Conservation (phyloP, 768 basidiomycete genomes). For the Solioccasus polychromus region DNA sequence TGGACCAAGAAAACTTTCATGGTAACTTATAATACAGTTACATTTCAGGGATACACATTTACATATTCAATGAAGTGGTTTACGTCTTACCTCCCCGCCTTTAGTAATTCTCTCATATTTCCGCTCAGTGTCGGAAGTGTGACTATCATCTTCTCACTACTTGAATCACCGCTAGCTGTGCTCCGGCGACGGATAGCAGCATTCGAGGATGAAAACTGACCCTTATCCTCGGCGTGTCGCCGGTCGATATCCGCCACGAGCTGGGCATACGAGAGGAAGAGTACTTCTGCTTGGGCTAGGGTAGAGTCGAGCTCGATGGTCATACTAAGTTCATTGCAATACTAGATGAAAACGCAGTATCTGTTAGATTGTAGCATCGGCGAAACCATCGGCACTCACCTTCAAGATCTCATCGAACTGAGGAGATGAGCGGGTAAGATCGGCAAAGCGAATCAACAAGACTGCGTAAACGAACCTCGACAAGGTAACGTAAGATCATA, state of each 20-base stretch:
- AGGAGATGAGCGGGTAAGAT: slow-evolving; percentile 4
- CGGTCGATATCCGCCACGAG: slow-evolving; percentile 88
- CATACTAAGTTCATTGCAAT: slow-evolving; percentile 93
- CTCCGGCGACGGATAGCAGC: slow-evolving; percentile 36
- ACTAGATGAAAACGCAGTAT: slow-evolving; percentile 40
- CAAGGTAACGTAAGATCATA: slow-evolving; percentile 91
- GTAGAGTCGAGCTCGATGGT: slow-evolving; percentile 97
- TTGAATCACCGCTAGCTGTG: slow-evolving; percentile 2
- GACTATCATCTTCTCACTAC: slow-evolving; percentile 26
- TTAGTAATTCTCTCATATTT: slow-evolving; percentile 59
- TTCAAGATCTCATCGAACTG: slow-evolving; percentile 60
- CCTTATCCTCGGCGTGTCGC: slow-evolving; percentile 57
- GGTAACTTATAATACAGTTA: slow-evolving; percentile 23
- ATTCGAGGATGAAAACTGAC: slow-evolving; percentile 14
- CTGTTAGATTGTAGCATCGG: slow-evolving; percentile 1
- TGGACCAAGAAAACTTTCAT: neutral
- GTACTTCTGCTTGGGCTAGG: slow-evolving; percentile 93
- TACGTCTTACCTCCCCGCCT: slow-evolving; percentile 37
- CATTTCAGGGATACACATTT: slow-evolving; percentile 3
- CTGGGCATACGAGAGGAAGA: slow-evolving; percentile 89
- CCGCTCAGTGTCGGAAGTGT: slow-evolving; percentile 54
- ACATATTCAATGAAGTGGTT: neutral
- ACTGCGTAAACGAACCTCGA: slow-evolving; percentile 61
- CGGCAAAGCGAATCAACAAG: neutral
- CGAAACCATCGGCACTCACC: slow-evolving; percentile 12